These are phyloP conservation scores for Curvularia hawaiiensis DNA, from an alignment of 2,329 filamentous ascomycete genomes.

Conservation along the genomic window DNA sequence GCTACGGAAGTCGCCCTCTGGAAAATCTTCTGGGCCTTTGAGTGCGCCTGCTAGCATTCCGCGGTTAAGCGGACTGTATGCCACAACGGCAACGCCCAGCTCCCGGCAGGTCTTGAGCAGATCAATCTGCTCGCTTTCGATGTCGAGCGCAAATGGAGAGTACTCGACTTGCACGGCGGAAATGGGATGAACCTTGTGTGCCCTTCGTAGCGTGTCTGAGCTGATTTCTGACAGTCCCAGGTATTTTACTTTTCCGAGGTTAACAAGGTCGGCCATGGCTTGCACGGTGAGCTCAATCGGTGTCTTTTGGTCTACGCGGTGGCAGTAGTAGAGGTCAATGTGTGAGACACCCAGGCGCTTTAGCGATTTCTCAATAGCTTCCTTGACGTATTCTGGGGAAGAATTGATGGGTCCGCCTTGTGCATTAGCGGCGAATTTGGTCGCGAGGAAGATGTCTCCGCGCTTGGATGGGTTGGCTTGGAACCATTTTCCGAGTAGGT, in stretches of 20 bases:
- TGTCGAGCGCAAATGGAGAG: conserved; percentile 54
- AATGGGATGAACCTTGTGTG: conserved; percentile 54
- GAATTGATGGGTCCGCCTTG: conserved; percentile 47
- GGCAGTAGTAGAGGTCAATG: conserved; percentile 55
- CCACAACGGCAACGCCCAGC: conserved; percentile 50
- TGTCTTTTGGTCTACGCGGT: conserved; percentile 51
- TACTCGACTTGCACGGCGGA: conserved; percentile 59
- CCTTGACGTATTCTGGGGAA: conserved; percentile 48
- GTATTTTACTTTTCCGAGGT: conserved; percentile 58
- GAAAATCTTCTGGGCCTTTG: conserved; percentile 53
- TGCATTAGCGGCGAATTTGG: conserved; percentile 50
- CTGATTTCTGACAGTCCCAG: conserved; percentile 56
- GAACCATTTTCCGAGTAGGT: conserved; percentile 45
- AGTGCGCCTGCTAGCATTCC: conserved; percentile 39
- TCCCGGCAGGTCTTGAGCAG: conserved; percentile 51
- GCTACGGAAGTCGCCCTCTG: conserved; percentile 31
- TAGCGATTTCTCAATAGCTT: conserved; percentile 49
- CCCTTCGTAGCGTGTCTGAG: conserved; percentile 55
- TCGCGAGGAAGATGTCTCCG: conserved; percentile 55
- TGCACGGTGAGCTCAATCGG: conserved; percentile 57
- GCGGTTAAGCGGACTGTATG: conserved; percentile 47
- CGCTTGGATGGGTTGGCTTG: conserved; percentile 45
- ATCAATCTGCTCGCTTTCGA: conserved; percentile 48
- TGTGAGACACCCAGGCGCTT: conserved; percentile 47
- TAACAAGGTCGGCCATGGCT: conserved; percentile 60